Conservation (phyloP, 805 yeast species). For the Kodamaea sagamina region DNA sequence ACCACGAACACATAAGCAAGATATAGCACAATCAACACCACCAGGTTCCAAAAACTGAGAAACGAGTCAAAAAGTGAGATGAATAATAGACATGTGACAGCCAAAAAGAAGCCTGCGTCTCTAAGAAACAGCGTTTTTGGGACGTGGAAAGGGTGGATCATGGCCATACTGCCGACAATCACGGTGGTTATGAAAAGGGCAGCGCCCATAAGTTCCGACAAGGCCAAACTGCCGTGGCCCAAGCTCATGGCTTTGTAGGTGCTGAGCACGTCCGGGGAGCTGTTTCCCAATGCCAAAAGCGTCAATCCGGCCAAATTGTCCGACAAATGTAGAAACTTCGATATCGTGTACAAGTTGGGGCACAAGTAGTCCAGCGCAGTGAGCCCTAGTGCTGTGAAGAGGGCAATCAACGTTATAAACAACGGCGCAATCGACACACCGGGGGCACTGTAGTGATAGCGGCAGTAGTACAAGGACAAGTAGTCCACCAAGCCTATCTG, state of each 20-base stretch:
- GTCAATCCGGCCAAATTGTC: constrained; percentile 86
- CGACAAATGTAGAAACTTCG: constrained; percentile 61
- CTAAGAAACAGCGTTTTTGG: constrained; percentile 52
- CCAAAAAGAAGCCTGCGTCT: constrained; percentile 60
- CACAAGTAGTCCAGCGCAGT: constrained; percentile 83
- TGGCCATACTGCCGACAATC: constrained; percentile 76
- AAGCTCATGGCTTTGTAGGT: constrained; percentile 79
- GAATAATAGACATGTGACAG: constrained; percentile 52
- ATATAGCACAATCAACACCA: constrained; percentile 58
- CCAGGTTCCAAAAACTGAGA: constrained; percentile 57
- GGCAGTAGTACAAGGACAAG: constrained; percentile 36
- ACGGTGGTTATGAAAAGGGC: constrained; percentile 79
- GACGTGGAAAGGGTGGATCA: constrained; percentile 64
- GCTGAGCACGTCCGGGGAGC: constrained; percentile 85
- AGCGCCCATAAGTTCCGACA: constrained; percentile 91
- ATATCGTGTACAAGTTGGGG: constrained; percentile 71
- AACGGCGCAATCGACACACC: constrained; percentile 20
- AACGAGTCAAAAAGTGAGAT: constrained; percentile 55
- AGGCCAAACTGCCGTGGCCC: constrained; percentile 73
- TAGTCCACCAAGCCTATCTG: constrained; percentile 42
- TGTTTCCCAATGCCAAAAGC: constrained; percentile 86
- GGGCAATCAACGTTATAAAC: constrained; percentile 31
- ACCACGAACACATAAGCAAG: constrained; percentile 54
- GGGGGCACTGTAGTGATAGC: constrained; percentile 7
- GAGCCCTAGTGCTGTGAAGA: constrained; percentile 68